Evolutionary conservation across 495 filamentous ascomycete species (phyloP).

Genomic region (Penicillium cosmopolitanum): DNA sequence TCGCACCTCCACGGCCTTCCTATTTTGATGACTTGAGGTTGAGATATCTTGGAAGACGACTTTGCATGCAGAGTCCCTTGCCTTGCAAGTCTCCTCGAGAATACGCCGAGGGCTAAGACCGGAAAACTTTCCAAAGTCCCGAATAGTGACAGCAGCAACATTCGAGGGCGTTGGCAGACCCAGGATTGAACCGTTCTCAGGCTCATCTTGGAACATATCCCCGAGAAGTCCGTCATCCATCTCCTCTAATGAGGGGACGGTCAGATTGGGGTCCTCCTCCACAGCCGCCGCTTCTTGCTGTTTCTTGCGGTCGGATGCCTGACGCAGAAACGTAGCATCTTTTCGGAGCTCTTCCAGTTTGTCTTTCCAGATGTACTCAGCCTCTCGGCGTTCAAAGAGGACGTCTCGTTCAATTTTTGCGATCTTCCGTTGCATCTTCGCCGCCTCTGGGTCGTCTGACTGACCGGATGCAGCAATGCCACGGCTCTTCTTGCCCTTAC

Average conservation of each 20-base stretch:
- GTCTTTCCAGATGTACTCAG: slow-evolving; percentile 72
- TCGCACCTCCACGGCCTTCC: slow-evolving; percentile 70
- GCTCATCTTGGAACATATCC: slow-evolving; percentile 66
- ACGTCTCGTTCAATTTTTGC: slow-evolving; percentile 80
- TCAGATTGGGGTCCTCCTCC: slow-evolving; percentile 23
- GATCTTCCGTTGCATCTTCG: slow-evolving; percentile 70
- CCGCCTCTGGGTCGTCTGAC: slow-evolving; percentile 52
- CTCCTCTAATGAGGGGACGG: slow-evolving; percentile 54
- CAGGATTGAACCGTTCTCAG: slow-evolving; percentile 28
- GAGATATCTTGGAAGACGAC: slow-evolving; percentile 71
- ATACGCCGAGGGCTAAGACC: slow-evolving; percentile 71
- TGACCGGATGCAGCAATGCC: slow-evolving; percentile 25
- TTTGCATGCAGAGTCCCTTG: slow-evolving; percentile 71
- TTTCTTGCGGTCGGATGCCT: slow-evolving; percentile 34
- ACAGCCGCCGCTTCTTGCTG: slow-evolving; percentile 51
- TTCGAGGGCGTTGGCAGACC: slow-evolving; percentile 22
- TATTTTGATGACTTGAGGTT: slow-evolving; percentile 69
- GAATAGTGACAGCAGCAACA: slow-evolving; percentile 52
- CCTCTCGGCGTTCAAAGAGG: slow-evolving; percentile 78
- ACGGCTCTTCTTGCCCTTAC: slow-evolving; percentile 47
- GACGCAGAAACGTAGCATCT: slow-evolving; percentile 48
- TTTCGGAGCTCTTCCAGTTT: slow-evolving; percentile 69
- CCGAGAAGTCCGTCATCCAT: slow-evolving; percentile 64
- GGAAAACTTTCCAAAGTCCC: slow-evolving; percentile 82
- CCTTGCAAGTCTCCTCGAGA: slow-evolving; percentile 84